Base-by-base conservation (phyloP, 139 green algal genomes). In the Diplosphaera chodatii region DNA sequence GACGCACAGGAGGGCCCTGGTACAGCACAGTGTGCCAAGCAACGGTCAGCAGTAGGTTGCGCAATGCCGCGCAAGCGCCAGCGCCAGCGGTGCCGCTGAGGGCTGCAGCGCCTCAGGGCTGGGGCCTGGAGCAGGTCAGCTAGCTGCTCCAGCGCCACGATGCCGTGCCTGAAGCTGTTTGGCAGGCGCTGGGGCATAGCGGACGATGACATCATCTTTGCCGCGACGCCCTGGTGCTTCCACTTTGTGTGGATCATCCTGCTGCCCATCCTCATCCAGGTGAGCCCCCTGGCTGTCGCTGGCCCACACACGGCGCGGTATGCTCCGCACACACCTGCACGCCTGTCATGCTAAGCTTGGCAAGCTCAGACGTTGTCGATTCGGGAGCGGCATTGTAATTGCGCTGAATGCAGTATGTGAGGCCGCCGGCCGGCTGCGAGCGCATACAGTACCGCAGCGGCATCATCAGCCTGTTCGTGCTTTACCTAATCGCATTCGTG, bases 141-240 rank as follows among this genome's bases (percentile, higher is more conserved):
- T 8, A 13, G 8, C 37, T 48, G 37, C 37, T 8, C 37, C 8
- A 8, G 28, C 66, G 1, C 1, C 37, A 32, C 3, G 1, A 88
- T 88, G 83, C 83, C 83, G n/a, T 81, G 81, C 21, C 41, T 88
- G 20, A 10, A 34, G 21, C 55, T 87, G 55, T 84, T 87, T 65
- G 72, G 70, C 25, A 69, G 83, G 13, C 73, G 82, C 3, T 89
- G 81, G 81, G 32, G 55, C 15, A 41, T 85, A 1, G 77, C 78
- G 25, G 65, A 64, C 4, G 83, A 89, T 41, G 83, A 89, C 41
- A 25, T 85, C 23, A 59, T 59, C 48, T 59, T 59, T 18, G 48
- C 48, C 18, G 48, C 48, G 16, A 59, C 48, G 48, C 48, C 48
- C 3, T 59, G 48, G 48, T 25, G 22, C 16, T 59, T 59, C 48